A percentile compares a stretch with the other conserved stretches of the same genome.
Evolutionary conservation across 306 rosid genomes (phyloP).

Genomic region (Parietaria judaica): DNA sequence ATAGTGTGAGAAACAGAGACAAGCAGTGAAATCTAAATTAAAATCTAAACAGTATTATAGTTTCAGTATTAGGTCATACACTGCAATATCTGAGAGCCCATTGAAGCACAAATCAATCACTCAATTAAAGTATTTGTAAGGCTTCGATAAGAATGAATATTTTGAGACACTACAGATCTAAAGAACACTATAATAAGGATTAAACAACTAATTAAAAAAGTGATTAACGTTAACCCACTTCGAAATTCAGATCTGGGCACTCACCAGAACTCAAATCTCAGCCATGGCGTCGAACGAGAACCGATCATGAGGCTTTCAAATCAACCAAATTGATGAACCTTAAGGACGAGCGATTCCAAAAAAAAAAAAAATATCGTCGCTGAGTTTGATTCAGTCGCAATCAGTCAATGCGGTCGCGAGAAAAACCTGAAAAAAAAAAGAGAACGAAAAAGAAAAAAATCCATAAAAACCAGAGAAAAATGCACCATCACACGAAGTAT

Average conservation of each 20-base stretch:
- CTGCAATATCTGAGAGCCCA: constrained; percentile 6
- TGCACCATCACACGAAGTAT: neutral
- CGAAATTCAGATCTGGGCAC: constrained; percentile 64
- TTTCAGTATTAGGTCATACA: neutral
- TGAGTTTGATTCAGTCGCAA: constrained; percentile 10
- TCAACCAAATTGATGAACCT: constrained; percentile 21
- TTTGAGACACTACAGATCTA: constrained; percentile 30
- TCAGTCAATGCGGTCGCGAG: constrained; percentile 2
- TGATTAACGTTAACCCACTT: constrained; percentile 15
- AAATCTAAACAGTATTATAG: constrained; percentile 7
- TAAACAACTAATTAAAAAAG: neutral
- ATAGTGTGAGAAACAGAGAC: neutral
- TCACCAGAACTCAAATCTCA: constrained; percentile 45
- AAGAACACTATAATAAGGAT: constrained; percentile 2
- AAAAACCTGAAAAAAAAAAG: too few relatives aligned
- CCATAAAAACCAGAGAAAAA: neutral
- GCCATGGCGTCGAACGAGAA: constrained; percentile 17
- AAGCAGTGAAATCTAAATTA: neutral
- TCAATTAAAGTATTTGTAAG: neutral
- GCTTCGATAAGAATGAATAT: constrained; percentile 5
- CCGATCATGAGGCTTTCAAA: constrained; percentile 29
- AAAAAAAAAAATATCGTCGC: constrained; percentile 16
- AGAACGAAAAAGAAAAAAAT: too few relatives aligned
- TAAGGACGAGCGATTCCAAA: constrained; percentile 15
- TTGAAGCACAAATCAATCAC: neutral